Evolutionary conservation across 148 eudicot genomes (phyloP).

Genomic region (Camellia granthamiana): DNA sequence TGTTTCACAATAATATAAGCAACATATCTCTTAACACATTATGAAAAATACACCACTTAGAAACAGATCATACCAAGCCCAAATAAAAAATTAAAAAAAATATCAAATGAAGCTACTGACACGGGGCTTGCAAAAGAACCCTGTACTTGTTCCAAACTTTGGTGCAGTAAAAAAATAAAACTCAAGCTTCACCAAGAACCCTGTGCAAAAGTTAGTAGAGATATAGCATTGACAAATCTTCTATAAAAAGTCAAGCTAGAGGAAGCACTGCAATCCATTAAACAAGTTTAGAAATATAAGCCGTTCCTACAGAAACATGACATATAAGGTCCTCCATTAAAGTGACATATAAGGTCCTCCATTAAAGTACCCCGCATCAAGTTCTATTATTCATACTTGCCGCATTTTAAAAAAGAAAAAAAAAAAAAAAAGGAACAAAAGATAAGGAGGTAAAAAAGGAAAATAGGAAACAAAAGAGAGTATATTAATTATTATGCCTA

Average conservation of each 20-base stretch:
- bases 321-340: constrained; percentile 27
- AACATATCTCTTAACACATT: neutral
- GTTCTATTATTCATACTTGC: constrained; percentile 26
- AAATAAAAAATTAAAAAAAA: neutral
- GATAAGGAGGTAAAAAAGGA: neutral
- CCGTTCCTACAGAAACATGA: constrained; percentile 40
- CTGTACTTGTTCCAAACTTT: neutral
- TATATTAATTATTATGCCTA: constrained; percentile 41
- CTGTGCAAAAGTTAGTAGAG: too few species aligned
- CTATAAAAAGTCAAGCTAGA: constrained; percentile 6
- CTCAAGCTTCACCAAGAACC: too few species aligned
- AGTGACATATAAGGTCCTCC: constrained; percentile 31
- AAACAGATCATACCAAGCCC: neutral
- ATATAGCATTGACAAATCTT: neutral
- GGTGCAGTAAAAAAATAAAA: neutral
- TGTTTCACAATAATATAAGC: neutral
- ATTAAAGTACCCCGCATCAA: constrained; percentile 23
- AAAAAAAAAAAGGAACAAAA: constrained; percentile 7
- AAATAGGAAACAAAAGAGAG: constrained; percentile 20
- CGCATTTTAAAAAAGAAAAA: constrained; percentile 10
- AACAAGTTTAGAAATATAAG: constrained; percentile 23
- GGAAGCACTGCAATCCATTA: constrained; percentile 17
- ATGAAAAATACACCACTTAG: neutral
- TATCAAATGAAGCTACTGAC: neutral
- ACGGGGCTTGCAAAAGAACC: neutral